These are phyloP conservation scores for Hericium rajendrae DNA, from an alignment of 768 basidiomycete species.

Conservation along the genomic window DNA sequence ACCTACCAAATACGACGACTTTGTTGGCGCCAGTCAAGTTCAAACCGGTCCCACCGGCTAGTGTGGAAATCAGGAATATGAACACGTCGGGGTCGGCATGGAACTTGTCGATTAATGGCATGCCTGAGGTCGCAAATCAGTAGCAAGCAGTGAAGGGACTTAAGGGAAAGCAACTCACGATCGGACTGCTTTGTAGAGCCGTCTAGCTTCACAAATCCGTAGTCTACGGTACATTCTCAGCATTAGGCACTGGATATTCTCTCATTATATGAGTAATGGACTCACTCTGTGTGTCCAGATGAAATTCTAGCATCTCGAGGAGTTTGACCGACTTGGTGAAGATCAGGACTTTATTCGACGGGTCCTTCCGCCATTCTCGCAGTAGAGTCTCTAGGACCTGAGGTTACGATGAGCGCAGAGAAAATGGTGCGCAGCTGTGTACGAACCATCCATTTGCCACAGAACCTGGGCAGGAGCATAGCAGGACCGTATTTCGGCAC, in stretches of 20 bases:
- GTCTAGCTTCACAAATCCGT: slow-evolving; percentile 66
- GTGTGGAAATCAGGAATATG: slow-evolving; percentile 81
- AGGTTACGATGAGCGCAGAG: neutral
- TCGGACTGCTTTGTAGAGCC: slow-evolving; percentile 62
- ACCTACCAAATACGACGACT: slow-evolving; percentile 78
- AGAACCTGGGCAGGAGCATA: slow-evolving; percentile 54
- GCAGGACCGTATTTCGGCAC: slow-evolving; percentile 54
- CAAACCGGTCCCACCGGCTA: slow-evolving; percentile 86
- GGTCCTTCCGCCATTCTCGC: slow-evolving; percentile 54
- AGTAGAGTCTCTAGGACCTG: slow-evolving; percentile 64
- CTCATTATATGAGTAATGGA: too few species aligned
- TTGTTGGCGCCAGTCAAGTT: slow-evolving; percentile 91
- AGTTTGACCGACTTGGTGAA: slow-evolving; percentile 92
- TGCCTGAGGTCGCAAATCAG: slow-evolving; percentile 38
- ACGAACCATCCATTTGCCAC: slow-evolving; percentile 79
- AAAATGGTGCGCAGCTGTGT: neutral
- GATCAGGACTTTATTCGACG: slow-evolving; percentile 78
- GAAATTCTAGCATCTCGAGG: slow-evolving; percentile 75
- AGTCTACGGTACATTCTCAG: slow-evolving; percentile 20
- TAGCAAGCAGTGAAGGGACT: neutral
- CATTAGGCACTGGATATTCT: too few species aligned
- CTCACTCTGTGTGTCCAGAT: slow-evolving; percentile 50
- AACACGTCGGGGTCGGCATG: slow-evolving; percentile 65
- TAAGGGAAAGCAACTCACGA: slow-evolving; percentile 35
- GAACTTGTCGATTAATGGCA: slow-evolving; percentile 81